Evolutionary conservation across 1,284 basidiomycete species (phyloP).

Genomic region (Inonotus hispidus): DNA sequence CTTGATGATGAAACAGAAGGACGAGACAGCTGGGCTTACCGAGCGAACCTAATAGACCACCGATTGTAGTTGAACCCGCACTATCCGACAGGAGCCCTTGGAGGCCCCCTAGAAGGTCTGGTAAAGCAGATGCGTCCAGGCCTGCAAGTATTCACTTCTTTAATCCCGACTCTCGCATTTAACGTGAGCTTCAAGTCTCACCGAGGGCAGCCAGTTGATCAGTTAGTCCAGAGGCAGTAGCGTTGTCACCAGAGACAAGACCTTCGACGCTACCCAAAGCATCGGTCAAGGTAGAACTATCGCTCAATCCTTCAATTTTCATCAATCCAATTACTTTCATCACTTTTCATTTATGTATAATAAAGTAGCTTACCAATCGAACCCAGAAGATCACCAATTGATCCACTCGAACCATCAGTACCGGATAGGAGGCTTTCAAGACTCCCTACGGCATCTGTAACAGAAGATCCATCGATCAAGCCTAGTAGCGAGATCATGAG

Average conservation of each 20-base stretch:
- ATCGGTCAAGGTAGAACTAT: not conserved
- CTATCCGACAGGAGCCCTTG: not conserved
- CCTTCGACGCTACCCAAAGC: not conserved
- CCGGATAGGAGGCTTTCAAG: not conserved
- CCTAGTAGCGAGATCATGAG: not conserved
- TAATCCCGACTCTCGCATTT: not conserved
- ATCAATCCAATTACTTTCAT: not conserved
- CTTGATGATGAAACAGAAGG: no score
- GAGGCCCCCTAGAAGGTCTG: not conserved
- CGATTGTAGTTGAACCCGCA: not conserved
- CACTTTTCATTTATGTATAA: no score
- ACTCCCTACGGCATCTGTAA: not conserved
- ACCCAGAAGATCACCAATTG: not conserved
- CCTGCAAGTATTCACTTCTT: not conserved
- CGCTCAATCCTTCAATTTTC: not conserved
- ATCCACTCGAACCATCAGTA: not conserved
- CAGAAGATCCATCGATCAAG: not conserved
- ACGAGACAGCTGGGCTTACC: not conserved
- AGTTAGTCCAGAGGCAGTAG: not conserved
- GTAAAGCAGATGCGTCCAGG: not conserved
- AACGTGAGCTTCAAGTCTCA: not conserved
- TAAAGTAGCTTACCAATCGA: not conserved
- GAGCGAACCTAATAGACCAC: not conserved
- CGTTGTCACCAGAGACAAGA: not conserved
- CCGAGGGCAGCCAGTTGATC: not conserved